Evolutionary conservation across 192 early-diverging fungal species (phyloP).

Genomic region (Lunasporangiospora selenospora): DNA sequence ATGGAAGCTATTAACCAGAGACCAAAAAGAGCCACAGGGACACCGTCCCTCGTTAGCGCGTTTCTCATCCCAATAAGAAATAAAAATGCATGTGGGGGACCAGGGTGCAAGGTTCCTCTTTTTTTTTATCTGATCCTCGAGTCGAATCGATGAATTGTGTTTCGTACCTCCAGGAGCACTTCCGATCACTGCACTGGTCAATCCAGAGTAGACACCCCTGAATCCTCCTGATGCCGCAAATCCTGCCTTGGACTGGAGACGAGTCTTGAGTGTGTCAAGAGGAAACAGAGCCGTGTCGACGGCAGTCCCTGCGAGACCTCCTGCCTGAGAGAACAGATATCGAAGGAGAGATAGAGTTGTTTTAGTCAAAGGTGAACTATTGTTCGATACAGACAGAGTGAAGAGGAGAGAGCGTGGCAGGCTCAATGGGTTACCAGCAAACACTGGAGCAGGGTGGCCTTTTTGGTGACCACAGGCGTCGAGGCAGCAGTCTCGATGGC

Average conservation of each 20-base stretch:
- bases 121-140: too few species aligned
- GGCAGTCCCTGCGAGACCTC: constrained; percentile 89
- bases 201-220: constrained; percentile 88
- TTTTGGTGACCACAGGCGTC: constrained; percentile 13
- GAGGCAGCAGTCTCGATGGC: too few species aligned
- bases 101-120: too few species aligned
- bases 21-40: too few species aligned
- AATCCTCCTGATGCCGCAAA: constrained; percentile 89
- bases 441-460: constrained; percentile 34
- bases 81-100: too few species aligned
- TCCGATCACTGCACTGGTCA: constrained; percentile 90
- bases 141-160: too few species aligned
- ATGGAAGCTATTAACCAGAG: constrained; percentile 69
- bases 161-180: constrained; percentile 84
- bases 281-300: constrained; percentile 96
- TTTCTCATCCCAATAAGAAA: too few species aligned
- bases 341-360: neutral
- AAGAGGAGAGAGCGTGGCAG: too few species aligned
- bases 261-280: constrained; percentile 97
- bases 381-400: too few species aligned
- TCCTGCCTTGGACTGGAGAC: constrained; percentile 86
- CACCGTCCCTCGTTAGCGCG: too few species aligned
- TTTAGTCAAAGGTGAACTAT: neutral
- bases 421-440: constrained; percentile 45
- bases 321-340: constrained; percentile 55